Evolutionary conservation across 2,329 filamentous ascomycete species (phyloP).

Genomic region (Dothistroma pini): DNA sequence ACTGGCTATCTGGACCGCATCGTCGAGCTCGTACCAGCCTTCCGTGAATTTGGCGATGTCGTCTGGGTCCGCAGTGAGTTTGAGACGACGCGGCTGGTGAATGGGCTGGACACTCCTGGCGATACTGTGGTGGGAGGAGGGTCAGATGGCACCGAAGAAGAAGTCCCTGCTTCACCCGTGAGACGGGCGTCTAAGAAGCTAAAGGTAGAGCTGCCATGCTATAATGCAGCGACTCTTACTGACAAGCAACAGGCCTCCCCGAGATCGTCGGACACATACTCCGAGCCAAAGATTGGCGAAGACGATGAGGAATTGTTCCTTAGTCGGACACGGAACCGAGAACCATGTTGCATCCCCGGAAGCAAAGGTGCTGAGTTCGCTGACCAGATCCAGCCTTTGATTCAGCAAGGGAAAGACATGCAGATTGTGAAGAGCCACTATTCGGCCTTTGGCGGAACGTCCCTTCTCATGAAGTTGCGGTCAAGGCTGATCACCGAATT

Average conservation of each 20-base stretch:
- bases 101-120: conserved; percentile 20
- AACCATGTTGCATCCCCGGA: conserved; percentile 42
- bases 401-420: conserved; percentile 51
- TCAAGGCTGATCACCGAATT: conserved; percentile 84
- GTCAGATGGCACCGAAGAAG: conserved; percentile 9
- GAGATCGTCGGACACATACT: conserved; percentile 7
- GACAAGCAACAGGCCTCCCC: conserved; percentile 7
- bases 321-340: conserved; percentile 35
- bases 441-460: conserved; percentile 76
- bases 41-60: conserved; percentile 68
- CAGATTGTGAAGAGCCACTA: conserved; percentile 72
- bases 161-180: neutral
- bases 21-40: conserved; percentile 62
- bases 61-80: conserved; percentile 84
- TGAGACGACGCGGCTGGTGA: conserved; percentile 32
- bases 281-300: conserved; percentile 18
- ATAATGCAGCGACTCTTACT: neutral
- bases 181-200: conserved; percentile 7
- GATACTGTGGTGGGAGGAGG: conserved; percentile 27
- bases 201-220: conserved; percentile 11
- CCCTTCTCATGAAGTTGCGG: conserved; percentile 72
- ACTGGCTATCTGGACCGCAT: conserved; percentile 66
- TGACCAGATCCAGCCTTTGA: conserved; percentile 47
- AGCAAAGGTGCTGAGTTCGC: conserved; percentile 50
- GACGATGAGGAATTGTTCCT: conserved; percentile 48